Base-by-base conservation (phyloP, 192 early-diverging fungal genomes). In the Funneliformis mosseae region DNA sequence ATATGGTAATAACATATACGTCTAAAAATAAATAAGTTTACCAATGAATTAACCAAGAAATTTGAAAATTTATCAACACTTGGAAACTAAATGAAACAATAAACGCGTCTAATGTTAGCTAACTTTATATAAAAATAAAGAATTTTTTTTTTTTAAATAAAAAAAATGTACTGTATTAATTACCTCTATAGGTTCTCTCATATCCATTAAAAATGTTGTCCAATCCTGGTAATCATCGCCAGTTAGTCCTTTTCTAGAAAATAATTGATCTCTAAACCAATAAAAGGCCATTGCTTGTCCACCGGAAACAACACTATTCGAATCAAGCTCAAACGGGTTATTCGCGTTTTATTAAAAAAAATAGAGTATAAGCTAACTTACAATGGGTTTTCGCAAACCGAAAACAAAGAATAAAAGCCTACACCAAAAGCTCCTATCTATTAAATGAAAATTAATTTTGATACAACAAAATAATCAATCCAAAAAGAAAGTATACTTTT, bases 361-460 rank as follows among this genome's bases (percentile, higher is more conserved):
- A n/a, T n/a, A n/a, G n/a, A n/a, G n/a, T n/a, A n/a, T n/a, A n/a
- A n/a, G n/a, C n/a, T n/a, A 6, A 55, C 89, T 85, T 86, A 91
- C 90, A 97, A 95, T 45, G 96, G 96, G 70, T 94, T 92, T 80
- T 97, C 96, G 64, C 93, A 94, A 12, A 97, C 92, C 10, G 93
- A 93, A 83, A 97, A 97, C 46, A 97, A 84, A 18, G 92, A 93
- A 81, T 96, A 97, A 82, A 95, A 95, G 6, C 94, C 94, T 10
- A 95, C 94, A 25, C 91, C 95, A 88, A 93, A 93, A 70, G 50
- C 50, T 18, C 50, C 50, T 18, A 91, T 88, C 33, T 92, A 92
- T 50, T 21, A 18, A 50, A 16, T 50, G 46, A 16, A 14, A 50
- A 21, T 0, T 21, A 55, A 21, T 55, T 50, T 1, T 50, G 4